phyloP scores from a whole-genome alignment of 1,284 basidiomycete species.

The Cutaneotrichosporon mucoides region DNA sequence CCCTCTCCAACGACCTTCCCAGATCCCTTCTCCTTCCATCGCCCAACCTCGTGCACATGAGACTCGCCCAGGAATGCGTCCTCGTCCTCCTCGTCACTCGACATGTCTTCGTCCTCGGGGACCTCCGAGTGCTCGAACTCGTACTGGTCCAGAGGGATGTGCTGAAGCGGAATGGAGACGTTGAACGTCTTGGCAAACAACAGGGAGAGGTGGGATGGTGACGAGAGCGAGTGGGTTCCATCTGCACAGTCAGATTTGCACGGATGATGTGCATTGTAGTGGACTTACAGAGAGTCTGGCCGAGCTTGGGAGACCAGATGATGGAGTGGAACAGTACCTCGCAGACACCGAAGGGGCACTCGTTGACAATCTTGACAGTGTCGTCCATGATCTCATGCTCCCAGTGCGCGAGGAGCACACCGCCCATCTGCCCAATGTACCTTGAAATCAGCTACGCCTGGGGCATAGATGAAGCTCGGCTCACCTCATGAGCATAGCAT shows the following conservation, averaged over 20 bases:
- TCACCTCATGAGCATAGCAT: conserved; percentile 90
- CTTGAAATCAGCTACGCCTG: conserved; percentile 50
- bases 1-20: conserved; percentile 67
- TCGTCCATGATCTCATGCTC: conserved; percentile 66
- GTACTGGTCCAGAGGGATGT: conserved; percentile 78
- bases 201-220: conserved; percentile 89
- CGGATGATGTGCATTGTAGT: not conserved
- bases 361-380: conserved; percentile 68
- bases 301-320: conserved; percentile 83
- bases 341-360: conserved; percentile 81
- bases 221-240: conserved; percentile 82
- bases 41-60: conserved; percentile 53
- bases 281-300: conserved; percentile 72
- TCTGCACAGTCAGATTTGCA: conserved; percentile 51
- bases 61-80: conserved; percentile 26
- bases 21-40: conserved; percentile 74
- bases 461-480: conserved; percentile 28
- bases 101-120: conserved; percentile 26
- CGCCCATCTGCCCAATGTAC: conserved; percentile 80
- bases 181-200: conserved; percentile 95
- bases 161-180: conserved; percentile 88
- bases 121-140: conserved; percentile 69
- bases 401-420: conserved; percentile 83
- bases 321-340: conserved; percentile 74
- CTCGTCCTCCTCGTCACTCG: conserved; percentile 34